Base-by-base conservation (phyloP, 441 rosid species). In the Populus tomentosa region DNA sequence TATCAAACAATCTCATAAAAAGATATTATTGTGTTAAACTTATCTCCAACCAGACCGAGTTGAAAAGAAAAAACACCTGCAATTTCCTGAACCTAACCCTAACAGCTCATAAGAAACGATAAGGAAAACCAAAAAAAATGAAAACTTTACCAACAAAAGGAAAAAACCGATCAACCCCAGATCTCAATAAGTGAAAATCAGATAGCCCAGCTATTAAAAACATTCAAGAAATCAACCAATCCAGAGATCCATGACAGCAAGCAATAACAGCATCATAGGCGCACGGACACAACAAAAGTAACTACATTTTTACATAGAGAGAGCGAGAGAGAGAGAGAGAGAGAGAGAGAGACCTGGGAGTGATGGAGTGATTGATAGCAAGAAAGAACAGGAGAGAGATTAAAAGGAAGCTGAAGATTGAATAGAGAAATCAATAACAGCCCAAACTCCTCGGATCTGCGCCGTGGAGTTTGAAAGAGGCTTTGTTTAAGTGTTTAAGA, bases 381-480 rank as follows among this genome's bases (percentile, higher is more conserved):
- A 40, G 65, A 75, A 23, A 28, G 80, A 72, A 26, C 74, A 6
- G 4, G 26, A 21, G 79, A 72, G 56, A 50, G 9, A 16, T 18
- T 66, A 3, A 14, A 28, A 10, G 65, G 14, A 35, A 13, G 32
- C 53, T 20, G 33, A 24, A 21, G 38, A 64, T 63, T 13, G 42
- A 75, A 78, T 76, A 80, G 80, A 82, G 87, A 87, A 85, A 81
- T 75, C 50, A 78, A 77, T 83, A 84, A 84, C 66, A 28, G 30
- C 81, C 88, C 85, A 87, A 89, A 90, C 97, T 90, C 97, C 91
- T 89, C 88, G 90, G 94, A 92, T 91, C 94, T 89, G 87, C 86
- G 88, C 92, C 94, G 92, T 87, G 91, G 94, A 90, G 97, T 88
- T 84, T 86, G 79, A 71, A 68, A 73, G 74, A 50, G 71, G 63